Evolutionary conservation across 73 alveolate species (phyloP), one percentile per base, ranked within the genome.

Genomic region (Paraurostyla sp.): DNA sequence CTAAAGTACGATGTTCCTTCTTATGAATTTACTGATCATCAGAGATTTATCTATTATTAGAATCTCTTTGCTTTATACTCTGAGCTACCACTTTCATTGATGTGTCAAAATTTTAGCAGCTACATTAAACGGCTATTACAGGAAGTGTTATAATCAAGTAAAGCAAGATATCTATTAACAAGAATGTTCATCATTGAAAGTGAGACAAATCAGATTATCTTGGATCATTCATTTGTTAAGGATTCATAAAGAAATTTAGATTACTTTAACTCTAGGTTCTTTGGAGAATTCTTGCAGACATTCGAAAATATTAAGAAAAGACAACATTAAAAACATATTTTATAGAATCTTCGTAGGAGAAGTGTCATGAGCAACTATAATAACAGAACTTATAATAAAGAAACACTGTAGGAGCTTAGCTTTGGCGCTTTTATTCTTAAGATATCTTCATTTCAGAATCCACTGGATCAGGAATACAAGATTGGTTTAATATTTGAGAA

Each of bases 221-320:
- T 73, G 6, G 86, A 73, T 73, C 71, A 73, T 32, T 73, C 86
- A 2, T 73, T 73, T 73, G 86, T 73, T 2, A 49, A 73, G 27
- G 86, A 49, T 45, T 32, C 62, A 45, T 52, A 32, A 48, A 73
- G 86, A 25, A 43, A 73, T 27, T 18, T 73, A 3, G 51, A 73
- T 73, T 73, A 23, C 51, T 9, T 25, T n/a, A 45, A n/a, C 7
- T 73, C 86, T 3, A 49, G 46, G 20, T 2, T 6, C 40, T 73
- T 73, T 43, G 27, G 27, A 23, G 86, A 73, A 4, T 73, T 73
- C 15, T 6, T 73, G 23, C 27, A 42, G 11, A 45, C 32, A 29
- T 73, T 73, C 30, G 86, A 73, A 16, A 48, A 13, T 48, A 4
- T 73, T 7, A 51, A 71, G 29, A 23, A 43, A 73, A 73, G 30